Base-by-base conservation (phyloP, 1,139 yeast species). In the Tardiomyces depauwii region DNA sequence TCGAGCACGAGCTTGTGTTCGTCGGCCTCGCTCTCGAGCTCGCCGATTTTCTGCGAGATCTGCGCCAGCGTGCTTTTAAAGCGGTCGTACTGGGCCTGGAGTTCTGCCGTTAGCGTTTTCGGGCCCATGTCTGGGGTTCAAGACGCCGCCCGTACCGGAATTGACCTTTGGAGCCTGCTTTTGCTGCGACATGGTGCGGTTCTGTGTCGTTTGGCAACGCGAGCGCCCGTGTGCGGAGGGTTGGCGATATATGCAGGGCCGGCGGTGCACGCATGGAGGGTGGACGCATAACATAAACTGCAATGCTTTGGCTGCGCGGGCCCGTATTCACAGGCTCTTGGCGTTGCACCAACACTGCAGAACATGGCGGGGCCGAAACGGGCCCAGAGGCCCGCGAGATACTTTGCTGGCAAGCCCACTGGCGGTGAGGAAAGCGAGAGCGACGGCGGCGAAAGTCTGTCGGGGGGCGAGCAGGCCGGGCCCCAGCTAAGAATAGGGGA, bases 1-100 rank as follows among this genome's bases (percentile, higher is more conserved):
- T 73, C 72, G 43, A 78, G 53, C 21, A 79, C 85, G 45, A 80
- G 61, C 53, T 55, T 56, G 54, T 70, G 73, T 53, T 70, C 74
- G 41, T 67, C 72, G 25, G 63, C 54, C 43, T 70, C 73, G 38
- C 62, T 50, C 45, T 70, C 72, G n/a, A 70, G 57, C 53, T 70
- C 72, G 39, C 62, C 60, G 44, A 70, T 64, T 51, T 70, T 70
- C 44, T 58, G 56, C 21, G 66, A 55, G 36, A 70, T 53, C 47
- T 62, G 64, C 48, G 61, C 62, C 45, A 70, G 53, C 25, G 61
- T 57, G 38, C 59, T 51, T 47, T 70, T 70, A 61, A 57, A 70
- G 28, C 57, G 55, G 53, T 71, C 66, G 55, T 71, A 70, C 52
- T 70, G 72, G 40, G 55, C 55, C 53, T 71, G 74, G 19, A 70